These are phyloP conservation scores for Lepidium aucheri DNA, from an alignment of 345 rosid species.

Conservation along the genomic window DNA sequence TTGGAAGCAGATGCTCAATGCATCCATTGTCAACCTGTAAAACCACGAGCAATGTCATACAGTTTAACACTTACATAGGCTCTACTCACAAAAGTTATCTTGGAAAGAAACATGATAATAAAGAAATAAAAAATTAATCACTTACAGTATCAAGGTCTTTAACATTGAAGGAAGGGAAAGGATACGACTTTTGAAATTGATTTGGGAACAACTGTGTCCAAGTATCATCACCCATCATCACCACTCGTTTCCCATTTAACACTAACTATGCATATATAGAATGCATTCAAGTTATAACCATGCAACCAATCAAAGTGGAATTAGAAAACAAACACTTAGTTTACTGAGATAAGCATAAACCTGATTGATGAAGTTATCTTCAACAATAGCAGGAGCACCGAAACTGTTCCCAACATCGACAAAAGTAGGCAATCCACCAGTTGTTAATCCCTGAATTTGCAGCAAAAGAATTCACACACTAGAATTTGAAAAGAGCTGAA, in stretches of 20 bases:
- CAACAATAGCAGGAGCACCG: slow-evolving; percentile 90
- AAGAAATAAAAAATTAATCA: background rate
- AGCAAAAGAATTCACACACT: background rate
- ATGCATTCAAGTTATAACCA: background rate
- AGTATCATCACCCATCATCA: slow-evolving; percentile 97
- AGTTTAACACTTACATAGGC: background rate
- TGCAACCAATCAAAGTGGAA: background rate
- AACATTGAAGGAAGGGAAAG: slow-evolving; percentile 90
- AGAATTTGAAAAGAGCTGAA: background rate
- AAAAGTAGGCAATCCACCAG: slow-evolving; percentile 93
- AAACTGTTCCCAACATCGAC: slow-evolving; percentile 89
- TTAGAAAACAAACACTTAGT: background rate
- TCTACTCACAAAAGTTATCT: background rate
- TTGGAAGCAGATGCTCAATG: slow-evolving; percentile 66
- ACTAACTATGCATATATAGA: slow-evolving; percentile 40
- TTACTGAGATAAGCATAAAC: slow-evolving; percentile 23
- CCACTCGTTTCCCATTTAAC: slow-evolving; percentile 68
- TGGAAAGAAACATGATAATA: background rate
- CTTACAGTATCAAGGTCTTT: slow-evolving; percentile 87
- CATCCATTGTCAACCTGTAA: slow-evolving; percentile 91
- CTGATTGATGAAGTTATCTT: slow-evolving; percentile 80
- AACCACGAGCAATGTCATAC: background rate
- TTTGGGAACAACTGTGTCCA: slow-evolving; percentile 88
- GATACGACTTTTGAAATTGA: slow-evolving; percentile 78
- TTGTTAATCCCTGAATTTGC: slow-evolving; percentile 65